phyloP scores from a whole-genome alignment of 257 asterid species.

The Solanum dulcamara region DNA sequence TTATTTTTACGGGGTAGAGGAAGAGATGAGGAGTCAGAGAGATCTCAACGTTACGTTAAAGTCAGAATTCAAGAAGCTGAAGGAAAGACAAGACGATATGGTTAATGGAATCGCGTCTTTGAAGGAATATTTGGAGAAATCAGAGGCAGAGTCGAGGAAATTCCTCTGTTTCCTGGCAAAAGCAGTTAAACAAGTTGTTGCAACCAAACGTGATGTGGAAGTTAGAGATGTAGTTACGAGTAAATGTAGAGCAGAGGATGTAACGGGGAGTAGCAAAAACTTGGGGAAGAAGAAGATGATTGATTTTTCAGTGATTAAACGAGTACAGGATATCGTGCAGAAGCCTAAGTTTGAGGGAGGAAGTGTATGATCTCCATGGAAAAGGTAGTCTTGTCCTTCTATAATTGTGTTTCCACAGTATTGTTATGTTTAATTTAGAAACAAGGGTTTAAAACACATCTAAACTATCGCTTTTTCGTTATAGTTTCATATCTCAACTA shows the following conservation, averaged over 20 bases:
- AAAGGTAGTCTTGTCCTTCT: neutral
- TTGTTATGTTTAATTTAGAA: too few species aligned
- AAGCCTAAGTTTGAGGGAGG: neutral
- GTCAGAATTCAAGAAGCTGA: slow-evolving; percentile 24
- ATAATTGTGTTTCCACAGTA: too few species aligned
- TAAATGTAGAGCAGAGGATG: slow-evolving; percentile 2
- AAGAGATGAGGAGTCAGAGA: slow-evolving; percentile 2
- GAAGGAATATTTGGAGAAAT: neutral
- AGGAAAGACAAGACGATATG: slow-evolving; percentile 11
- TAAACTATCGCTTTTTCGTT: neutral
- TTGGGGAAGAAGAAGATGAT: neutral
- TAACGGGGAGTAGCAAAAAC: neutral
- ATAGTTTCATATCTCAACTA: neutral
- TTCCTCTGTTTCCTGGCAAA: slow-evolving; percentile 8
- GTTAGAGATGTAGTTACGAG: neutral
- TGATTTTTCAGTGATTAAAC: neutral
- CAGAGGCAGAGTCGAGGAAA: slow-evolving; percentile 1
- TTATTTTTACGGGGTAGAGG: neutral
- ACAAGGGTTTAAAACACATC: too few species aligned
- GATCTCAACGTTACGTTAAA: neutral
- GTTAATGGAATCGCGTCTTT: slow-evolving; percentile 9
- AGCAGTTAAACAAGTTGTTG: slow-evolving; percentile 7
- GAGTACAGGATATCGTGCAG: neutral
- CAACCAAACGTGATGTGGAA: neutral
- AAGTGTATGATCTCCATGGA: neutral